Evolutionary conservation across 441 rosid species (phyloP), one percentile per base, ranked within the genome.

Genomic region (Viola pubescens): DNA sequence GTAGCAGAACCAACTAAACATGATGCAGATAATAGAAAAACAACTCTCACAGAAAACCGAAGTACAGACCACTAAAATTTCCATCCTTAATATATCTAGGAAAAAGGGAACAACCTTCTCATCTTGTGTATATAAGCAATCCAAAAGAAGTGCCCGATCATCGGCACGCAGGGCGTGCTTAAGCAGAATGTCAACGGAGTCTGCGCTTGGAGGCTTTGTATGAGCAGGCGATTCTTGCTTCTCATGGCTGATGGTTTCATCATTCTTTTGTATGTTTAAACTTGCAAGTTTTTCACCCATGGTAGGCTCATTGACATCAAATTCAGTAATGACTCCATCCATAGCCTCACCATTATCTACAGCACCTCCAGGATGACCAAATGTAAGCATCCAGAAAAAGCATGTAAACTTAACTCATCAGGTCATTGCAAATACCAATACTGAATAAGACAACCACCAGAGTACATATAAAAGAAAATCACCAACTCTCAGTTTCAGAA

Each of bases 111-210:
- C 1, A 57, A 94, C 98, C 97, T 89, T 91, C 44, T 90, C 82
- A 40, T 94, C 88, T 78, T 81, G 85, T 39, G 82, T 90, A 66
- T 89, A 88, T 67, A 94, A 79, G 80, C 98, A 94, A 63, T 94
- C 97, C 4, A 89, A 73, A 50, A 94, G 75, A 69, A 94, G 97
- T 3, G 91, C 74, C 4, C 86, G 89, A 64, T 94, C 97, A 70
- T 86, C 91, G 46, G 96, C 96, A 65, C 75, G 86, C 37, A 94
- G 66, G 9, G 99, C 99, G 71, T 94, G 95, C 73, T 78, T 94
- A 58, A 89, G 82, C 70, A 94, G 79, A 81, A 89, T 72, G 61
- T 75, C 71, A 51, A 94, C 87, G 0, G 98, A 90, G 54, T 91
- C 91, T 0, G 97, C 96, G 9, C 83, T 86, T 26, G 98, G 94